A percentile compares a stretch with the other conserved stretches of the same genome.
These are phyloP conservation scores for Apiospora rasikravindrae DNA, from an alignment of 2,329 filamentous ascomycete species.

Conservation along the genomic window DNA sequence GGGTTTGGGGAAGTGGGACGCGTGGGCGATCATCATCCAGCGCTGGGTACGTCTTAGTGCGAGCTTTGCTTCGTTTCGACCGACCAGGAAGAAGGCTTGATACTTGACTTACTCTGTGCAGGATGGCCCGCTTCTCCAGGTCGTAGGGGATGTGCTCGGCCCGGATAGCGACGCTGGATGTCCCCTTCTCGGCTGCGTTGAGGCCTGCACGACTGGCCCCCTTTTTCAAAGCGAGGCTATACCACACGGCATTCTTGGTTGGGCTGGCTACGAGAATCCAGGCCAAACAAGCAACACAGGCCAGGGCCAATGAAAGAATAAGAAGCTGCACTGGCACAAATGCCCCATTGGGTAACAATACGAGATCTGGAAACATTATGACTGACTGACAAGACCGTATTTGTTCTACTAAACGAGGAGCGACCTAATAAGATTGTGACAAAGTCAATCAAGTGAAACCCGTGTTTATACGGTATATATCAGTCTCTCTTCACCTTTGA, in stretches of 20 bases:
- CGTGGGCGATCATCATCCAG: constrained; percentile 18
- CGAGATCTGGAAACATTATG: neutral
- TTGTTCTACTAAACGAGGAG: neutral
- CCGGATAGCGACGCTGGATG: neutral
- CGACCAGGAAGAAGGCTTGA: fast-evolving
- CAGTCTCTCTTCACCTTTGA: neutral
- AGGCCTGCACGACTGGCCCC: neutral
- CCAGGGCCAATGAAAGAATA: neutral
- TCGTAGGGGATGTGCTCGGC: constrained; percentile 15
- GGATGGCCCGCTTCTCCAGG: constrained; percentile 20
- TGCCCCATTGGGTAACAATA: neutral
- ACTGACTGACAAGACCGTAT: neutral
- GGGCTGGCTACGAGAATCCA: neutral
- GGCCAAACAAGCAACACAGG: neutral
- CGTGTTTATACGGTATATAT: no score
- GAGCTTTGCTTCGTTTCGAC: neutral
- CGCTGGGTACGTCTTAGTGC: neutral
- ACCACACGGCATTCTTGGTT: neutral
- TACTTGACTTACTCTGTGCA: neutral
- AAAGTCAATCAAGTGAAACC: no score
- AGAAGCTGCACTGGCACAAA: neutral
- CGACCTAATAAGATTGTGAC: neutral
- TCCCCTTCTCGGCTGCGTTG: constrained; percentile 19
- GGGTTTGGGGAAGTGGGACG: constrained; percentile 51
- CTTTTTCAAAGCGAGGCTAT: no score